phyloP scores from a whole-genome alignment of 1,284 basidiomycete genomes.

The Lignosus rhinocerotis region DNA sequence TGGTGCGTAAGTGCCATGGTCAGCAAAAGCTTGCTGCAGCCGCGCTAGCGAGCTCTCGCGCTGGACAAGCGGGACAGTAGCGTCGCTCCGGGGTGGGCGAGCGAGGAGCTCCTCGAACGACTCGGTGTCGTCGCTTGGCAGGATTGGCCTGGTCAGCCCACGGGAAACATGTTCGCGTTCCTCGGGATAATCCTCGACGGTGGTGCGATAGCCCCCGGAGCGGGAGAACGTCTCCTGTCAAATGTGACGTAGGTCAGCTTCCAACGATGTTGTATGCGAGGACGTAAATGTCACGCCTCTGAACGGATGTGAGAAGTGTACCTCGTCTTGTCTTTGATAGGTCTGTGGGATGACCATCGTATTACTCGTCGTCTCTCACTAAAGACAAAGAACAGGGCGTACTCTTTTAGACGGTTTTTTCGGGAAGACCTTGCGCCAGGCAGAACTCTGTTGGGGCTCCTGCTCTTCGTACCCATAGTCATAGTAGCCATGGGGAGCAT shows the following conservation, averaged over 20 bases:
- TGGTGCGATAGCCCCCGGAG: constrained; percentile 18
- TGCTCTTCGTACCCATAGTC: constrained; percentile 28
- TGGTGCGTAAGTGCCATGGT: constrained; percentile 26
- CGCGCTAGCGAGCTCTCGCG: constrained; percentile 32
- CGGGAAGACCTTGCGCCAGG: constrained; percentile 30
- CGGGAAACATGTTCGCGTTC: constrained; percentile 5
- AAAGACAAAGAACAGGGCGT: constrained; percentile 6
- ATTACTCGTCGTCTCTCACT: neutral
- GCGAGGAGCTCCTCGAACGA: constrained; percentile 28
- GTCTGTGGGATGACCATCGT: constrained; percentile 12
- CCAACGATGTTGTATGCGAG: neutral
- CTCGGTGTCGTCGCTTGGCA: constrained; percentile 23
- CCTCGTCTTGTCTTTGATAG: constrained; percentile 26
- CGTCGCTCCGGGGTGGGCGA: constrained; percentile 16
- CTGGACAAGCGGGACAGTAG: constrained; percentile 32
- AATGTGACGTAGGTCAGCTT: neutral
- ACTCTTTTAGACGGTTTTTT: constrained; percentile 28
- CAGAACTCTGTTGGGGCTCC: constrained; percentile 23
- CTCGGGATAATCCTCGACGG: constrained; percentile 26
- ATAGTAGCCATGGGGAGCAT: constrained; percentile 25
- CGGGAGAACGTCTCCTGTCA: constrained; percentile 9
- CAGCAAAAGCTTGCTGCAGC: constrained; percentile 32
- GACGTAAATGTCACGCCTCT: neutral
- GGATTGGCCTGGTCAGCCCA: constrained; percentile 3
- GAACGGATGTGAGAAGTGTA: constrained; percentile 10